phyloP scores from a whole-genome alignment of 2,329 filamentous ascomycete genomes.

The Coniochaeta sp. region DNA sequence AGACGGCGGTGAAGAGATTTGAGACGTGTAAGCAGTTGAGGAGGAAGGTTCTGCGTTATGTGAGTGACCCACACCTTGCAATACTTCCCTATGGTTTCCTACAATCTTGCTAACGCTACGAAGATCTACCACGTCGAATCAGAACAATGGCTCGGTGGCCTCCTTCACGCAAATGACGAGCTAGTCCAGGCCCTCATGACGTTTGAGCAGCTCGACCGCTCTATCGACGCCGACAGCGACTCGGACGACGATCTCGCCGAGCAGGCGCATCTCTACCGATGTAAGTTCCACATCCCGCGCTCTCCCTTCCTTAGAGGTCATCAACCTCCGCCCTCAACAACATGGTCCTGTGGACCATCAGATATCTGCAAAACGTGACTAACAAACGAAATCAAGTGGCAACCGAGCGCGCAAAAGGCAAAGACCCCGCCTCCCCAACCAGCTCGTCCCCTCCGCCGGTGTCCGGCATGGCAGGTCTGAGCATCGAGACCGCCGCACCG shows the following conservation, averaged over 20 bases:
- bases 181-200: conserved; percentile 90
- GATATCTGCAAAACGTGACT: conserved; percentile 9
- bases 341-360: no score
- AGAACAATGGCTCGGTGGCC: conserved; percentile 83
- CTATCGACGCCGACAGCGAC: conserved; percentile 68
- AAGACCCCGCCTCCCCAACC: conserved; percentile 36
- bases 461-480: conserved; percentile 36
- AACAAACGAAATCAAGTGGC: conserved; percentile 29
- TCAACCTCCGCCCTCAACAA: not conserved
- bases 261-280: conserved; percentile 57
- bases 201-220: conserved; percentile 87
- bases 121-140: conserved; percentile 83
- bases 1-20: conserved; percentile 66
- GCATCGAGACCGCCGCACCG: conserved; percentile 25
- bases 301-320: not conserved
- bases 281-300: conserved; percentile 28
- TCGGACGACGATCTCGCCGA: conserved; percentile 62
- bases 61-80: conserved; percentile 25
- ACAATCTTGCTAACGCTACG: conserved; percentile 10
- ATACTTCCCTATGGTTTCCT: not conserved
- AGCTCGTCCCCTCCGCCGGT: conserved; percentile 22
- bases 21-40: conserved; percentile 81
- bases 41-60: conserved; percentile 77
- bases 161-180: conserved; percentile 92
- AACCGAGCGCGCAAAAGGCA: conserved; percentile 42